A percentile compares a stretch with the other conserved stretches of the same genome.
phyloP scores from a whole-genome alignment of 495 filamentous ascomycete genomes.

The Amniculicola lignicola region DNA sequence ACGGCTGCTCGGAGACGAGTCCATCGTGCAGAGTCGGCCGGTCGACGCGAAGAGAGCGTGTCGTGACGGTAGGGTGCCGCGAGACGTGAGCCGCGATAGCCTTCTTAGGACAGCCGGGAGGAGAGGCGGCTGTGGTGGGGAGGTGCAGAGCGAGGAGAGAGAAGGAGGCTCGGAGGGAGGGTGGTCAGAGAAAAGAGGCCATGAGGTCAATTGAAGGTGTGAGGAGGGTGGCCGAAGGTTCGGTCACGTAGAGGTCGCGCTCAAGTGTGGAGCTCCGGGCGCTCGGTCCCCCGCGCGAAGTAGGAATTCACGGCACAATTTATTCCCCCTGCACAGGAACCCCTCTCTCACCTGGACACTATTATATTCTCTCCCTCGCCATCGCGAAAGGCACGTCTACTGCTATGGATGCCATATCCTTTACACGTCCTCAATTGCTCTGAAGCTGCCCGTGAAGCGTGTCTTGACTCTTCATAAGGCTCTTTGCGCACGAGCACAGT shows the following conservation, averaged over 20 bases:
- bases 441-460: too few species aligned
- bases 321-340: too few species aligned
- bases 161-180: conserved; percentile 1
- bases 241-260: conserved; percentile 1
- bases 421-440: too few species aligned
- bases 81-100: conserved; percentile 14
- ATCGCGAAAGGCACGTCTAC: too few species aligned
- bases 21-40: conserved; percentile 18
- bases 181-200: conserved; percentile 27
- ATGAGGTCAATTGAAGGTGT: conserved; percentile 31
- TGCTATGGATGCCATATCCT: too few species aligned
- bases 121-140: not conserved
- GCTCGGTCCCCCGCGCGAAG: too few species aligned
- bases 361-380: too few species aligned
- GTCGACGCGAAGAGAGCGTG: conserved; percentile 29
- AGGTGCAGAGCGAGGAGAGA: conserved; percentile 10
- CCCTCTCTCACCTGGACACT: too few species aligned
- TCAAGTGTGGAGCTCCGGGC: conserved; percentile 24
- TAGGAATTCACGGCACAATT: too few species aligned
- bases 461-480: conserved; percentile 12
- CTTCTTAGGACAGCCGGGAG: conserved; percentile 10
- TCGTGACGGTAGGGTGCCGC: conserved; percentile 13
- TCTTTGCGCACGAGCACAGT: conserved; percentile 25
- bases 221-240: conserved; percentile 25
- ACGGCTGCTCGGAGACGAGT: conserved; percentile 13